phyloP scores from a whole-genome alignment of 305 asterid species.

The Rubia tinctorum region DNA sequence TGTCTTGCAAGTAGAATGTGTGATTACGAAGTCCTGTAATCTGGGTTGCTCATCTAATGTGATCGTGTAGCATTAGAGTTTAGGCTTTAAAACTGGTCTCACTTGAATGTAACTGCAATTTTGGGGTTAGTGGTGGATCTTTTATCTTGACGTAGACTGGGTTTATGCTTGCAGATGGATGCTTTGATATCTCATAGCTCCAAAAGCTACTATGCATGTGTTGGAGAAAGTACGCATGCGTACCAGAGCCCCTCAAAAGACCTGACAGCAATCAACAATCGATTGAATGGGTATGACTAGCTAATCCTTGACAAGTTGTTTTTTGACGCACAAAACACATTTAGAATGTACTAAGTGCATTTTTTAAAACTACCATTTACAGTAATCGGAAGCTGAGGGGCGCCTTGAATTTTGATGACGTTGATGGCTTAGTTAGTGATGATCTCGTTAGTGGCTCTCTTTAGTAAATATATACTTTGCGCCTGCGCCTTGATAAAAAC shows the following conservation, averaged over 20 bases:
- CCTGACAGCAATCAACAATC: slow-evolving; percentile 80
- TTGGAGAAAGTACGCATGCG: slow-evolving; percentile 98
- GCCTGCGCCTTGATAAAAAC: not conserved
- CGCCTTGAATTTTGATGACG: slow-evolving; percentile 73
- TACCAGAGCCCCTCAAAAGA: slow-evolving; percentile 99
- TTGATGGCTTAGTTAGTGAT: slow-evolving; percentile 90
- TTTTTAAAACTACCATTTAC: slow-evolving; percentile 10
- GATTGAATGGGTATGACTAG: slow-evolving; percentile 66
- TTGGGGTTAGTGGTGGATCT: not conserved
- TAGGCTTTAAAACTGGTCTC: not conserved
- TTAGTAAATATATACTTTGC: slow-evolving; percentile 41
- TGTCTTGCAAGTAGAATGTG: not conserved
- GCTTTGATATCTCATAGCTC: slow-evolving; percentile 84
- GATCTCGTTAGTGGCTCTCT: slow-evolving; percentile 43
- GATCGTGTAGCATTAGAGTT: too few species aligned
- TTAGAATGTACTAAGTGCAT: not conserved
- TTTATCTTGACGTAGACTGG: slow-evolving; percentile 5
- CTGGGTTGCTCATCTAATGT: too few species aligned
- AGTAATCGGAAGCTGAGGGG: slow-evolving; percentile 74
- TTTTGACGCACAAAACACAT: not conserved
- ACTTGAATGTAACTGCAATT: not conserved
- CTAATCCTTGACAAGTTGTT: not conserved
- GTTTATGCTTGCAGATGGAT: slow-evolving; percentile 69
- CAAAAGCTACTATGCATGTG: slow-evolving; percentile 93
- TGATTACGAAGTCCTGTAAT: too few species aligned